phyloP scores from a whole-genome alignment of 73 alveolate genomes.

The Durusdinium trenchii region DNA sequence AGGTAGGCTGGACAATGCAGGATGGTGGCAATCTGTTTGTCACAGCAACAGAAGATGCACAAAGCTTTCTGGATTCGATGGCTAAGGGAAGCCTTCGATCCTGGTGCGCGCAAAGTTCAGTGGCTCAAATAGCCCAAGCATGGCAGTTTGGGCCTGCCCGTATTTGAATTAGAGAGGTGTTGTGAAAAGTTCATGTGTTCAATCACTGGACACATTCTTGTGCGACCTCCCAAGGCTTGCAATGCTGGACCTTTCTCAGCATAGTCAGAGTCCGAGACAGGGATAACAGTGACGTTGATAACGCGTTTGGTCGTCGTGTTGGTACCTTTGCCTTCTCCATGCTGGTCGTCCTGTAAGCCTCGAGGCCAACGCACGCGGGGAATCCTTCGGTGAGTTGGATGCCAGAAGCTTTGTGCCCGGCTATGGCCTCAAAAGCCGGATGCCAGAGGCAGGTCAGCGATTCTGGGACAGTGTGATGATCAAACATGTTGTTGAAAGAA shows the following conservation, averaged over 20 bases:
- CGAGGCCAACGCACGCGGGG: constrained; percentile 32
- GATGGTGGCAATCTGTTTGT: too few relatives aligned
- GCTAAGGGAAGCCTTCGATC: too few relatives aligned
- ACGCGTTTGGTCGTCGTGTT: not conserved
- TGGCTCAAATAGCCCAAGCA: too few relatives aligned
- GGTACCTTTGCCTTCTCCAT: not conserved
- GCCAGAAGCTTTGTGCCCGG: constrained; percentile 52
- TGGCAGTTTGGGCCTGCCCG: too few relatives aligned
- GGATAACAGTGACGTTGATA: not conserved
- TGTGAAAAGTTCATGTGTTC: not conserved
- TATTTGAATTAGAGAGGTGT: too few relatives aligned
- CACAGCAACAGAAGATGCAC: too few relatives aligned
- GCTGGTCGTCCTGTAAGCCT: not conserved
- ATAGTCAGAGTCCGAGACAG: not conserved
- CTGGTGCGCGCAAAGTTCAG: too few relatives aligned
- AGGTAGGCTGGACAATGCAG: too few relatives aligned
- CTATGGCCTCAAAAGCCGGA: not conserved
- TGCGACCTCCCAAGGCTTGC: not conserved
- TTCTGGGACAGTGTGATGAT: not conserved
- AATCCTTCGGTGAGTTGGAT: constrained; percentile 43
- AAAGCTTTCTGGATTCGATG: too few relatives aligned
- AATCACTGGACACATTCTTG: not conserved
- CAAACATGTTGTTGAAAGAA: too few relatives aligned
- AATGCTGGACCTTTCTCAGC: constrained; percentile 65
- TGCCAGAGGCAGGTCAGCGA: constrained; percentile 49